phyloP scores from a whole-genome alignment of 441 rosid genomes.

The Brassica balearica region DNA sequence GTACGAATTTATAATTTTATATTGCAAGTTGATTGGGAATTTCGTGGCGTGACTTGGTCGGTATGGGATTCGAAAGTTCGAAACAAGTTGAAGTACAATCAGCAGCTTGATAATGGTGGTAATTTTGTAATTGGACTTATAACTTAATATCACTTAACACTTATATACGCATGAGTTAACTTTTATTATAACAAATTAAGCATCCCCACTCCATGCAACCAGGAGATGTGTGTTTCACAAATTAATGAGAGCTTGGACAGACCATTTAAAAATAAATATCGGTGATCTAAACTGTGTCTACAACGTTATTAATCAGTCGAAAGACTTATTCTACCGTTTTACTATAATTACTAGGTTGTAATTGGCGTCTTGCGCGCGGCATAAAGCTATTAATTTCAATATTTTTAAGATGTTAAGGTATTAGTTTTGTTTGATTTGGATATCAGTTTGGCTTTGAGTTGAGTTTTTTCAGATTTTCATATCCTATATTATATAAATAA shows the following conservation, averaged over 20 bases:
- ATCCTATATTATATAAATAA: no score
- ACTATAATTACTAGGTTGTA: not conserved
- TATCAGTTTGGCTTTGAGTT: no score
- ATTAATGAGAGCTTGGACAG: not conserved
- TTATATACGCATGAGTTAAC: not conserved
- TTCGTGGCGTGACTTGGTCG: not conserved
- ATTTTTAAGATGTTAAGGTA: no score
- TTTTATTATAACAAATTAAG: constrained; percentile 1
- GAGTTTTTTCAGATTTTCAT: no score
- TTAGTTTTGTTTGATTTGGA: no score
- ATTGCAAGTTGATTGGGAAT: not conserved
- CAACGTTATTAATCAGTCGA: not conserved
- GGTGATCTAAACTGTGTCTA: not conserved
- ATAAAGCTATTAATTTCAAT: no score
- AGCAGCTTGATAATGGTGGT: not conserved
- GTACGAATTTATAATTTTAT: not conserved
- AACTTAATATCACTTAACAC: not conserved
- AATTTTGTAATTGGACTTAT: not conserved
- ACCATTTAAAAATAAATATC: not conserved
- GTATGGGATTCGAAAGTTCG: not conserved
- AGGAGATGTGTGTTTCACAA: not conserved
- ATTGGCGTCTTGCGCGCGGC: no score
- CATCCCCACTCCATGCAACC: not conserved
- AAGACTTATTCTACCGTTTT: no score
- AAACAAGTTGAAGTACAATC: not conserved